phyloP scores from a whole-genome alignment of 2,329 filamentous ascomycete species.

The Nemania serpens region DNA sequence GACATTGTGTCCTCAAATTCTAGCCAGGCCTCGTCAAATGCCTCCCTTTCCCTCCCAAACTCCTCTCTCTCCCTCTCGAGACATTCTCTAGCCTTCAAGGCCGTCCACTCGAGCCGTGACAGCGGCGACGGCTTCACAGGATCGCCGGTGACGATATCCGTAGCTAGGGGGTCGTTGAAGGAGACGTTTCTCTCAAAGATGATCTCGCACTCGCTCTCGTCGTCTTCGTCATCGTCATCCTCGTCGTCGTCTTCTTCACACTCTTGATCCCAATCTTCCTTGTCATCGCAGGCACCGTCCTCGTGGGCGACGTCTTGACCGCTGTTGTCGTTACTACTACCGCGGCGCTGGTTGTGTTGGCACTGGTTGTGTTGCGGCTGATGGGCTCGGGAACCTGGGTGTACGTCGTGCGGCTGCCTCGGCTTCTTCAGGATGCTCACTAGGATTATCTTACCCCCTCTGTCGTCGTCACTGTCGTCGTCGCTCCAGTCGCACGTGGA shows the following conservation, averaged over 20 bases:
- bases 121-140: conserved; percentile 4
- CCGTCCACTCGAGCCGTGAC: conserved; percentile 21
- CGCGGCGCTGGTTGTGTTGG: no score
- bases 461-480: background rate
- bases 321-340: background rate
- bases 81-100: conserved; percentile 1
- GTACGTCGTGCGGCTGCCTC: background rate
- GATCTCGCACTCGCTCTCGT: conserved; percentile 20
- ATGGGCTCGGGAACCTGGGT: no score
- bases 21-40: background rate
- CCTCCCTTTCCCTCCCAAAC: background rate
- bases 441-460: background rate
- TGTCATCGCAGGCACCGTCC: no score
- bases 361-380: no score
- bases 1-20: background rate
- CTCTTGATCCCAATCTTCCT: background rate
- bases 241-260: background rate
- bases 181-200: conserved; percentile 24
- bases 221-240: conserved; percentile 1
- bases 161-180: conserved; percentile 23
- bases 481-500: conserved; percentile 1
- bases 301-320: no score
- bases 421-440: conserved; percentile 22
- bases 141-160: conserved; percentile 17
- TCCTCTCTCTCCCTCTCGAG: conserved; percentile 6